Percentiles rank a stretch among this genome's conserved stretches.
Conservation (phyloP, 2,329 filamentous ascomycete species). For the Colletotrichum sp. region DNA sequence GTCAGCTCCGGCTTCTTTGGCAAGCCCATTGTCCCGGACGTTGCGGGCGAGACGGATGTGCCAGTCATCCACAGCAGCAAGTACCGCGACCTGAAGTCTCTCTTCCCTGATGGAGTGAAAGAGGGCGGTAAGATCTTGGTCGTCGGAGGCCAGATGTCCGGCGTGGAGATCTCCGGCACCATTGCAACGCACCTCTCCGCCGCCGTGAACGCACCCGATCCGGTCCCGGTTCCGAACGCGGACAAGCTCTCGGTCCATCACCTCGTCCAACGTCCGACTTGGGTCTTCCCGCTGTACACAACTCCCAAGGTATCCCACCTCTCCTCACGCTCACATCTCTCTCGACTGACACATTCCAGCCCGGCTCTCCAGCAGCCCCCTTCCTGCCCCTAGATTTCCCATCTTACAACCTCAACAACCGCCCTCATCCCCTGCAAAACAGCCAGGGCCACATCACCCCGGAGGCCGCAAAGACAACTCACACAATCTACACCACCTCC, state of each 20-base stretch:
- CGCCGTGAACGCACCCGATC: conserved; percentile 56
- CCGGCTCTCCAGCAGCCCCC: conserved; percentile 52
- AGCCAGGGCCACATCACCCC: conserved; percentile 67
- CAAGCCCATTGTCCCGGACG: conserved; percentile 56
- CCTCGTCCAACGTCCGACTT: conserved; percentile 71
- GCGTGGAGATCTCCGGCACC: conserved; percentile 76
- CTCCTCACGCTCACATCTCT: background rate
- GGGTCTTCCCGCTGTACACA: conserved; percentile 69
- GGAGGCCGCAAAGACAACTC: conserved; percentile 59
- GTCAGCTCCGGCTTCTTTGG: conserved; percentile 82
- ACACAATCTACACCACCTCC: conserved; percentile 53
- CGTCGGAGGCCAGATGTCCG: conserved; percentile 83
- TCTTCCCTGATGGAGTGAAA: conserved; percentile 44
- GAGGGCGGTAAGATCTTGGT: conserved; percentile 69
- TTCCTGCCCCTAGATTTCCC: conserved; percentile 77
- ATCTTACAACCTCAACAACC: conserved; percentile 72
- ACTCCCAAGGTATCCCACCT: conserved; percentile 49
- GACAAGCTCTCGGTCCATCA: conserved; percentile 69
- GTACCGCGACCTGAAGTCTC: conserved; percentile 59
- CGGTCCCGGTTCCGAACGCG: conserved; percentile 42
- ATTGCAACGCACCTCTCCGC: conserved; percentile 76
- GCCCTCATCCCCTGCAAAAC: conserved; percentile 65
- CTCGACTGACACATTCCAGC: conserved; percentile 38
- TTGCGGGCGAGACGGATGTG: conserved; percentile 37
- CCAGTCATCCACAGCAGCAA: conserved; percentile 72